Conservation (phyloP, 2,329 filamentous ascomycete species). For the Parastagonospora nodorum region DNA sequence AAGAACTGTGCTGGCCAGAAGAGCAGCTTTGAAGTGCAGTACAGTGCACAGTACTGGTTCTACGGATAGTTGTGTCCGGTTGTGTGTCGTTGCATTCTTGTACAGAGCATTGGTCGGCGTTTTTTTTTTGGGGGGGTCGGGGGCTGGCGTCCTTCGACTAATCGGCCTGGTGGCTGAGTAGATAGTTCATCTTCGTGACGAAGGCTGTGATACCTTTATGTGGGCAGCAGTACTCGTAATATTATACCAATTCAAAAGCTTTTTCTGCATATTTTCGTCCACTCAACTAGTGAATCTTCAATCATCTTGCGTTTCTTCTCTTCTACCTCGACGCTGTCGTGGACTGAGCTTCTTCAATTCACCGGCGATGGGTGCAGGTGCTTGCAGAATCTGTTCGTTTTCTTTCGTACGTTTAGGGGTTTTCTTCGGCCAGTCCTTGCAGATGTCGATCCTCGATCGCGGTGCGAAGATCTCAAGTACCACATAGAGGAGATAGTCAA, state of each 20-base stretch:
- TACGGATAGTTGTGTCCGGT: slow-evolving; percentile 34
- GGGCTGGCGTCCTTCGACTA: slow-evolving; percentile 15
- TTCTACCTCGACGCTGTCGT: slow-evolving; percentile 33
- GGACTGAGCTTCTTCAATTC: slow-evolving; percentile 32
- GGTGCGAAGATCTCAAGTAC: slow-evolving; percentile 88
- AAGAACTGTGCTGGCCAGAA: slow-evolving; percentile 70
- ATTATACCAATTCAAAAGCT: slow-evolving; percentile 18
- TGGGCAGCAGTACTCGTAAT: slow-evolving; percentile 23
- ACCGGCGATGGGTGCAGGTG: not conserved
- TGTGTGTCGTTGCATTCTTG: slow-evolving; percentile 11
- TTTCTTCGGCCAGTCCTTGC: slow-evolving; percentile 90
- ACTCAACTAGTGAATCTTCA: slow-evolving; percentile 4
- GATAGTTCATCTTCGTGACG: slow-evolving; percentile 26
- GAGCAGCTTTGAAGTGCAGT: slow-evolving; percentile 72
- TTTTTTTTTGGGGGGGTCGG: slow-evolving; percentile 17
- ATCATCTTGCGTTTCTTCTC: slow-evolving; percentile 23
- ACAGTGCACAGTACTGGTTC: slow-evolving; percentile 80
- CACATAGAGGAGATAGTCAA: slow-evolving; percentile 91
- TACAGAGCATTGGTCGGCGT: slow-evolving; percentile 44
- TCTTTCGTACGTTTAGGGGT: slow-evolving; percentile 3
- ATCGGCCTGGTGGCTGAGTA: slow-evolving; percentile 19
- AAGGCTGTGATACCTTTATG: slow-evolving; percentile 18
- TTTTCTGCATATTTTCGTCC: not conserved
- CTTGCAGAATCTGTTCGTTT: not conserved
- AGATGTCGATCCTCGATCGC: slow-evolving; percentile 83